A percentile compares a stretch with the other conserved stretches of the same genome.
Conservation (phyloP, 2,329 filamentous ascomycete genomes). For the Knufia fluminis region DNA sequence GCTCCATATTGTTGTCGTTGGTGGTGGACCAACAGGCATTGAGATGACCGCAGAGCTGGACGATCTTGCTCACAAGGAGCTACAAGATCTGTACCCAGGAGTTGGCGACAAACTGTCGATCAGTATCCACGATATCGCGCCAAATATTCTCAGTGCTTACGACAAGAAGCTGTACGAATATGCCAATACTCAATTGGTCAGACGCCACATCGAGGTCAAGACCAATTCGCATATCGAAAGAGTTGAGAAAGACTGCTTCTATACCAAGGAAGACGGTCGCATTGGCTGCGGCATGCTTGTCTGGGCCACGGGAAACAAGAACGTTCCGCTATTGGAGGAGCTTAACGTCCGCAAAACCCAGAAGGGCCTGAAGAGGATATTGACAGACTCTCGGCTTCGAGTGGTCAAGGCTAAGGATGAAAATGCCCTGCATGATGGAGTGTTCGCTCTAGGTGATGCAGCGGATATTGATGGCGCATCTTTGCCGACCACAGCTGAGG, state of each 20-base stretch:
- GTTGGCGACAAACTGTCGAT: conserved; percentile 33
- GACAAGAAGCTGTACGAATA: conserved; percentile 35
- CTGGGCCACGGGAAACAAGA: conserved; percentile 33
- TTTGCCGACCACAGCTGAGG: conserved; percentile 22
- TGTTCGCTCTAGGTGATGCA: conserved; percentile 26
- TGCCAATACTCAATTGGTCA: conserved; percentile 30
- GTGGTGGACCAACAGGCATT: conserved; percentile 35
- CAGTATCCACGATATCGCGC: conserved; percentile 38
- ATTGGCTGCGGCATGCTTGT: conserved; percentile 31
- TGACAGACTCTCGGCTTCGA: conserved; percentile 28
- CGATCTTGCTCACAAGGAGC: conserved; percentile 33
- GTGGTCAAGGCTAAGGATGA: conserved; percentile 17
- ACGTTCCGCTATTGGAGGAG: conserved; percentile 27
- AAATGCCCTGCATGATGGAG: conserved; percentile 16
- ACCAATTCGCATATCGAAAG: conserved; percentile 31
- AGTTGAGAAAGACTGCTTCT: conserved; percentile 28
- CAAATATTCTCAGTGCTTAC: conserved; percentile 33
- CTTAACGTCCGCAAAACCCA: conserved; percentile 28
- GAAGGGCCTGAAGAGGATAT: conserved; percentile 28
- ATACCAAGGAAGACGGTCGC: conserved; percentile 29
- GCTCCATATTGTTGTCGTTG: conserved; percentile 33
- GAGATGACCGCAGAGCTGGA: conserved; percentile 37
- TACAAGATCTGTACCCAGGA: conserved; percentile 33
- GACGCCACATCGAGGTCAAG: conserved; percentile 31
- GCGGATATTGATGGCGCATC: conserved; percentile 21